Percentiles rank a stretch among this genome's conserved stretches.
phyloP scores from a whole-genome alignment of 2,329 filamentous ascomycete species.

The Sporothrix mexicana region DNA sequence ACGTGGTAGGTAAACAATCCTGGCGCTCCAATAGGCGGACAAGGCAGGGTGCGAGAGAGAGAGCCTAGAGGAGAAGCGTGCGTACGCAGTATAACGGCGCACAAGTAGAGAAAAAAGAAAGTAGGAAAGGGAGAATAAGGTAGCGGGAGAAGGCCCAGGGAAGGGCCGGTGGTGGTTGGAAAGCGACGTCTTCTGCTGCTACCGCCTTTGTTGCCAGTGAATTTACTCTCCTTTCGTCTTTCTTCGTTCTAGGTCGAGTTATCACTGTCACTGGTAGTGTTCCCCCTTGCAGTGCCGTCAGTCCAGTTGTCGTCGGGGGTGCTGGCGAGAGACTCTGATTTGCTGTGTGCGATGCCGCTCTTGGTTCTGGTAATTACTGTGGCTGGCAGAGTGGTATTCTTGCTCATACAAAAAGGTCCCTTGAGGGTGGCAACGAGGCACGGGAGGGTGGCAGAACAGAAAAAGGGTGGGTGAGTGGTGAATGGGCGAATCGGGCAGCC shows the following conservation, averaged over 20 bases:
- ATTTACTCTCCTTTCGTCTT: background rate
- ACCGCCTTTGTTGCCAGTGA: slow-evolving; percentile 8
- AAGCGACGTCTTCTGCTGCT: background rate
- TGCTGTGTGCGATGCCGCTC: slow-evolving; percentile 18
- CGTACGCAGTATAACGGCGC: slow-evolving; percentile 37
- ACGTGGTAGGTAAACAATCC: slow-evolving; percentile 33
- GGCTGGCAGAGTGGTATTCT: slow-evolving; percentile 28
- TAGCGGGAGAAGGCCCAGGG: background rate
- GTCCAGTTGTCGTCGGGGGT: background rate
- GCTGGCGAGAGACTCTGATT: background rate
- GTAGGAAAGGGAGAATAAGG: slow-evolving; percentile 17
- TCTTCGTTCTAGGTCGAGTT: background rate
- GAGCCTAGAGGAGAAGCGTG: slow-evolving; percentile 20
- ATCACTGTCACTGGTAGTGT: slow-evolving; percentile 9
- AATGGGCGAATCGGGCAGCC: slow-evolving; percentile 33
- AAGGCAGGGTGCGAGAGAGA: background rate
- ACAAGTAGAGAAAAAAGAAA: slow-evolving; percentile 29
- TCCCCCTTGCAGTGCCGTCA: background rate
- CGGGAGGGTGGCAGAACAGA: slow-evolving; percentile 12
- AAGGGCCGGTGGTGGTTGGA: background rate
- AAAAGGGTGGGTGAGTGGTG: slow-evolving; percentile 8
- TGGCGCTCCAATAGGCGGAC: slow-evolving; percentile 29
- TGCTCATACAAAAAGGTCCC: slow-evolving; percentile 19
- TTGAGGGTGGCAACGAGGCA: slow-evolving; percentile 25
- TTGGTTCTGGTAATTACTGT: background rate